Base-by-base conservation (phyloP, 1,284 basidiomycete species). In the Hypsizygus ulmarius region DNA sequence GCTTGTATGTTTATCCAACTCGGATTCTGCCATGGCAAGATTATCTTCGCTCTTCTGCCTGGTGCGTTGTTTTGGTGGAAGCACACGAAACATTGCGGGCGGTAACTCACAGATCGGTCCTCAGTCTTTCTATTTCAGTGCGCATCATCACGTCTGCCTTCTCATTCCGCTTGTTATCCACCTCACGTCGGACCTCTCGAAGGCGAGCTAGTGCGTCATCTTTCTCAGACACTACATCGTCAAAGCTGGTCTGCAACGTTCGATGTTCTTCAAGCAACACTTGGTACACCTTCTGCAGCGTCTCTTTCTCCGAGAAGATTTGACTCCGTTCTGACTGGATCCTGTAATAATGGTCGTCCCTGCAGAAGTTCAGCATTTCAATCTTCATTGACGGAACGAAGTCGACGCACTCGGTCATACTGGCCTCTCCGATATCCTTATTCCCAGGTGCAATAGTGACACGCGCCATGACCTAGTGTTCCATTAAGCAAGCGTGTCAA, bases 41-140 rank as follows among this genome's bases (percentile, higher is more conserved):
- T 90, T 88, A 50, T 95, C 91, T 69, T 95, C 93, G 58, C 86
- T 90, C 73, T 90, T 92, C 71, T 90, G 91, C 63, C 90, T 93
- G 67, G 56, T 57, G 61, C 58, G 67, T 64, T 61, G 36, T 15
- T 38, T 39, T 18, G 47, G 36, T 11, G n/a, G 39, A 10, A 15
- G n/a, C 34, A 4, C n/a, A 36, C 14, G 11, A 33, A n/a, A 3
- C 4, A 36, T 25, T 3, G 7, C 21, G 21, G 8, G 15, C 39
- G 29, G 39, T 21, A 10, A 76, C 90, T 77, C 69, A 93, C 90
- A 95, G 74, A 47, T 93, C 90, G 2, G 73, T 67, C 21, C 90
- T 78, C 32, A 95, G 67, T 29, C 86, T 74, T 59, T 94, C 92
- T 38, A 92, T 82, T 65, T 96, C 93, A 3, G 76, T 79, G 19